Base-by-base conservation (phyloP, 495 filamentous ascomycete species). In the Penicillium cinerascens region DNA sequence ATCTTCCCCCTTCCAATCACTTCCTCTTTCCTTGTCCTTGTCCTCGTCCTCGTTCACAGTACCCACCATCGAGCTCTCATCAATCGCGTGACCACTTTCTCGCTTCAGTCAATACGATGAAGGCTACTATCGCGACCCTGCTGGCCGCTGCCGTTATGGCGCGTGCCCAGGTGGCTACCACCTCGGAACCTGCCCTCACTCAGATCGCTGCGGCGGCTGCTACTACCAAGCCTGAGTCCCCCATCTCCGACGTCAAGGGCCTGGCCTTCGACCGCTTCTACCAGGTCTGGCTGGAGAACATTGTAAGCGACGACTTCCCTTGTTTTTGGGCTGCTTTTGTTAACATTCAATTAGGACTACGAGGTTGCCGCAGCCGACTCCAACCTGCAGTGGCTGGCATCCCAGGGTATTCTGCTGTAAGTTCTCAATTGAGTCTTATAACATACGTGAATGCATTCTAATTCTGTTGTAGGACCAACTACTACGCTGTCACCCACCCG, bases 211-310 rank as follows among this genome's bases (percentile, higher is more conserved):
- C 65, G 10, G 66, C 68, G 10, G 59, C 59, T 22, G 68, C 64
- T 18, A 62, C 65, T 4, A 59, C 55, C 17, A 52, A 55, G 47
- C 69, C 72, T 13, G 57, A 67, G 26, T 78, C 76, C 11, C 78
- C 83, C 17, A 77, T 71, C 17, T 82, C 78, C 45, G 61, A 80
- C 58, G 80, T 89, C 52, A 56, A 74, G 56, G 87, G 87, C 22
- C 71, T 79, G 51, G 79, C 77, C 0, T 90, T 89, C 57, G 72
- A 88, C 61, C 79, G 84, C 13, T 82, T 87, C 51, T 76, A 83
- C 37, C 78, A 79, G 58, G 81, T 90, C 64, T 89, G 84, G 82
- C 65, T 89, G 26, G 87, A 89, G 72, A 90, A 89, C 63, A 83
- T 80, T 40, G 83, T 88, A 61, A 15, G 67, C 68, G 47, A 21